phyloP scores from a whole-genome alignment of 2,329 filamentous ascomycete genomes.

The Colletotrichum salicis region DNA sequence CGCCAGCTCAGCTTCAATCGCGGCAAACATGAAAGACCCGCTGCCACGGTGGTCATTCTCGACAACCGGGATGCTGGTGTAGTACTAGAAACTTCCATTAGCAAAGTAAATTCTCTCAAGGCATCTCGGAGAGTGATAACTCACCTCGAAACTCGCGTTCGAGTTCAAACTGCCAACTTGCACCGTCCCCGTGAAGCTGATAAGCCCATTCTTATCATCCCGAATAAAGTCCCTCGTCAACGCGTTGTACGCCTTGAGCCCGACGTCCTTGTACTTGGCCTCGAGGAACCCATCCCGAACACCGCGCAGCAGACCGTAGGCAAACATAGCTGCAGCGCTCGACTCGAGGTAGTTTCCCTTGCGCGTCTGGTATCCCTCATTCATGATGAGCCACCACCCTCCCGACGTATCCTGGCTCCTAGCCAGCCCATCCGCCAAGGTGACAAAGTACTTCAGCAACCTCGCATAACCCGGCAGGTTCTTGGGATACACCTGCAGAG shows the following conservation, averaged over 20 bases:
- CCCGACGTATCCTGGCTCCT: slow-evolving; percentile 54
- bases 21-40: slow-evolving; percentile 24
- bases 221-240: slow-evolving; percentile 58
- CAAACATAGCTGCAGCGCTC: slow-evolving; percentile 68
- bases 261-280: slow-evolving; percentile 50
- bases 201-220: slow-evolving; percentile 56
- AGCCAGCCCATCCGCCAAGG: slow-evolving; percentile 54
- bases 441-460: slow-evolving; percentile 51
- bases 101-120: neutral
- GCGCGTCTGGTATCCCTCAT: slow-evolving; percentile 55
- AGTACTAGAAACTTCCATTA: slow-evolving; percentile 4
- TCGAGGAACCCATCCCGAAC: slow-evolving; percentile 43
- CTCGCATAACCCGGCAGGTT: slow-evolving; percentile 47
- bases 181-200: slow-evolving; percentile 63
- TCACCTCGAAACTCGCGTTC: slow-evolving; percentile 60
- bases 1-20: slow-evolving; percentile 11
- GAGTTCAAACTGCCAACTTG: slow-evolving; percentile 61
- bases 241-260: slow-evolving; percentile 46
- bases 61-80: slow-evolving; percentile 18
- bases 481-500: slow-evolving; percentile 57
- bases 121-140: neutral
- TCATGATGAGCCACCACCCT: slow-evolving; percentile 70
- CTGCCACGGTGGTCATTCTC: slow-evolving; percentile 22
- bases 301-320: slow-evolving; percentile 61
- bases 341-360: slow-evolving; percentile 70